These are phyloP conservation scores for Yarrowia sp. DNA, from an alignment of 805 yeast genomes.

Conservation along the genomic window DNA sequence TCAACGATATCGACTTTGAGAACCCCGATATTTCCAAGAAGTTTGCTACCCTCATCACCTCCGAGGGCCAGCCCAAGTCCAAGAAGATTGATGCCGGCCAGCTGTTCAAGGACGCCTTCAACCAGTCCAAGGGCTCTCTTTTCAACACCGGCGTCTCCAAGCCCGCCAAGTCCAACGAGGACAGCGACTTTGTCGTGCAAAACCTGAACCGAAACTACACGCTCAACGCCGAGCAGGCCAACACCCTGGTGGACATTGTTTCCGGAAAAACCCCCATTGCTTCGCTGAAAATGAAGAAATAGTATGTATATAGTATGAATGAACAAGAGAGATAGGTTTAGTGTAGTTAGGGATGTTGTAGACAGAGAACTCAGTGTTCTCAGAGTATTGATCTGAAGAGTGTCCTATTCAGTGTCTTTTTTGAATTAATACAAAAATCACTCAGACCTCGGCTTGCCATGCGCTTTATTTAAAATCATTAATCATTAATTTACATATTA, in stretches of 20 bases:
- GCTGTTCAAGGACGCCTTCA: not conserved
- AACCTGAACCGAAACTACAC: slow-evolving; percentile 15
- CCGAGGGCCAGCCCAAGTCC: slow-evolving; percentile 3
- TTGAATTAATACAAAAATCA: too few species aligned
- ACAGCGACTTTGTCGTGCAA: not conserved
- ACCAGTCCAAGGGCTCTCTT: not conserved
- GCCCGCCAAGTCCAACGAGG: not conserved
- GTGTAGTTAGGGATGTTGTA: too few species aligned
- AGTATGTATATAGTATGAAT: slow-evolving; percentile 24
- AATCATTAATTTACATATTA: not conserved
- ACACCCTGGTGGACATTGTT: slow-evolving; percentile 27
- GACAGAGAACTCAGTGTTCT: too few species aligned
- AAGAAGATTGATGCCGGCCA: slow-evolving; percentile 2
- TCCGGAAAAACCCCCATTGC: slow-evolving; percentile 30
- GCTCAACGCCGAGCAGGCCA: slow-evolving; percentile 21
- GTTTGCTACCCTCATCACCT: slow-evolving; percentile 19
- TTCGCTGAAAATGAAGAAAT: slow-evolving; percentile 26
- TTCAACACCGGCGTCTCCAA: slow-evolving; percentile 19
- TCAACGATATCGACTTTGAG: not conserved
- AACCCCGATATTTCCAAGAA: slow-evolving; percentile 2
- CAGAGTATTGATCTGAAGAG: too few species aligned
- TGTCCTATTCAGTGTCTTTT: too few species aligned
- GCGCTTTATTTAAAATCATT: not conserved
- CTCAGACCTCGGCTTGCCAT: too few species aligned
- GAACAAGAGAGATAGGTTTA: not conserved